These are phyloP conservation scores for Ascochyta fabae DNA, from an alignment of 2,329 filamentous ascomycete genomes.

Conservation along the genomic window DNA sequence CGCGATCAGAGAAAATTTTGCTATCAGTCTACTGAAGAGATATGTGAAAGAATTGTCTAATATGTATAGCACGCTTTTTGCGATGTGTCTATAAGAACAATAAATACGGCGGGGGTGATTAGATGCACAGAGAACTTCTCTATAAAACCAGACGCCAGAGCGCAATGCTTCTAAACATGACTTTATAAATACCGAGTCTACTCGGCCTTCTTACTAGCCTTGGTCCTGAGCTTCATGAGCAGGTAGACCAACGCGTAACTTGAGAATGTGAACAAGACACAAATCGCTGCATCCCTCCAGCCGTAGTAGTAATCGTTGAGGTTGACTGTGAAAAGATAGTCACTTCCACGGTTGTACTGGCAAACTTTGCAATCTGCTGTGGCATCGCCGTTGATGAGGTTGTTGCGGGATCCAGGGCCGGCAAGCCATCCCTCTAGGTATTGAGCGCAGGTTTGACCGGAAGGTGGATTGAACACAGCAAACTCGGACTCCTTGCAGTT, in stretches of 20 bases:
- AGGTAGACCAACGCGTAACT: slow-evolving; percentile 60
- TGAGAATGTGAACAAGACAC: slow-evolving; percentile 62
- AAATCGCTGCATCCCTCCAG: slow-evolving; percentile 70
- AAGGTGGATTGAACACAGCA: slow-evolving; percentile 56
- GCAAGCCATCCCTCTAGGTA: slow-evolving; percentile 64
- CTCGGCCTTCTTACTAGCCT: slow-evolving; percentile 51
- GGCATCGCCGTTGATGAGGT: slow-evolving; percentile 61
- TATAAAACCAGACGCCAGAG: not conserved
- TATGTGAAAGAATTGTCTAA: no score
- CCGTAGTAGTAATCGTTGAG: slow-evolving; percentile 67
- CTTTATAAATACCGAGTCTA: not conserved
- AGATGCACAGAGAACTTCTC: no score
- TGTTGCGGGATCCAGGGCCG: slow-evolving; percentile 50
- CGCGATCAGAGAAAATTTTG: no score
- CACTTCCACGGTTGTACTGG: slow-evolving; percentile 62
- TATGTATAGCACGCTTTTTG: no score
- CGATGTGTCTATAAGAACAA: no score
- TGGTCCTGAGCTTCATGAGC: slow-evolving; percentile 53
- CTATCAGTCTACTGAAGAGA: no score
- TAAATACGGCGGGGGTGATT: no score
- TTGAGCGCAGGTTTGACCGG: slow-evolving; percentile 61
- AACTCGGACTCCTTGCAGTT: slow-evolving; percentile 47
- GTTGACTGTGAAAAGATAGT: slow-evolving; percentile 67
- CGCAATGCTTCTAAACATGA: not conserved
- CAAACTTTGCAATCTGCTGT: slow-evolving; percentile 66